These are phyloP conservation scores for Nicotiana noctiflora DNA, from an alignment of 257 asterid genomes.

Conservation along the genomic window DNA sequence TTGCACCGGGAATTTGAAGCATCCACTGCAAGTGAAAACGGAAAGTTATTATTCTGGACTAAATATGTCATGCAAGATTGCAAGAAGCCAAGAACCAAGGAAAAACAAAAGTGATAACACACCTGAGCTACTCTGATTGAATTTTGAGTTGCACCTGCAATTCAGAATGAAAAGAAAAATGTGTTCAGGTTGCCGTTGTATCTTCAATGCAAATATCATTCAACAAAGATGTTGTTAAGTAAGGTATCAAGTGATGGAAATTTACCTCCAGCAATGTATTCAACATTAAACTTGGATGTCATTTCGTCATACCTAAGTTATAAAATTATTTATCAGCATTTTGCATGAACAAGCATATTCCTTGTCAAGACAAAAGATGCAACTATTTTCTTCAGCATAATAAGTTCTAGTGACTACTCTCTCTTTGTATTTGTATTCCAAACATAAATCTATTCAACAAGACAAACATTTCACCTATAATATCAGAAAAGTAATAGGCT, in stretches of 20 bases:
- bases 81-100: slow-evolving; percentile 1
- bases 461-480: neutral
- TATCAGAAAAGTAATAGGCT: neutral
- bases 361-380: neutral
- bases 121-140: slow-evolving; percentile 98
- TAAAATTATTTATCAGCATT: neutral
- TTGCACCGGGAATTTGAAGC: slow-evolving; percentile 71
- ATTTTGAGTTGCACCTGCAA: slow-evolving; percentile 92
- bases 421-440: neutral
- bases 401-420: neutral
- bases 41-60: neutral
- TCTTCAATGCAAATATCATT: neutral
- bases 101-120: slow-evolving; percentile 3
- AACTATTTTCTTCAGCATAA: neutral
- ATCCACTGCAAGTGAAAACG: slow-evolving; percentile 34
- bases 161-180: neutral
- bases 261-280: slow-evolving; percentile 97
- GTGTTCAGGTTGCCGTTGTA: neutral
- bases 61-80: neutral
- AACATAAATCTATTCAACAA: neutral
- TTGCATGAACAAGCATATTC: neutral
- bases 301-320: slow-evolving; percentile 75
- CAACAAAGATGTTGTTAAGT: neutral
- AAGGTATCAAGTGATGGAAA: neutral
- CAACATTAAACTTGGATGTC: slow-evolving; percentile 70